These are phyloP conservation scores for Fonsecaea nubica DNA, from an alignment of 2,329 filamentous ascomycete species.

Conservation along the genomic window DNA sequence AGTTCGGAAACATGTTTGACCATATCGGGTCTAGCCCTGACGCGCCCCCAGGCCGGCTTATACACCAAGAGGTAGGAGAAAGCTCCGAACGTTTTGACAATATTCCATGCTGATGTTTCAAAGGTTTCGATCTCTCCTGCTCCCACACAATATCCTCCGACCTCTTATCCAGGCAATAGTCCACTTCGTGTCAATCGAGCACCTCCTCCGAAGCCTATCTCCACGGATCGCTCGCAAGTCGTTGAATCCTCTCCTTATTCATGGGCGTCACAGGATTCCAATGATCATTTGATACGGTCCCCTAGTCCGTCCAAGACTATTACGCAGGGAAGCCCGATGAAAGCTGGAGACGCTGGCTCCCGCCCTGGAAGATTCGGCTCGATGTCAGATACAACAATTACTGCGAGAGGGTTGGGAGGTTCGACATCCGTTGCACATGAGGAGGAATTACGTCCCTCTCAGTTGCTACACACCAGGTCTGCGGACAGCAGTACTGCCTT, in stretches of 20 bases:
- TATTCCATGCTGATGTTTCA: conserved; percentile 30
- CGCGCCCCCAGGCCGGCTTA: conserved; percentile 32
- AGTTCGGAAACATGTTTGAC: conserved; percentile 62
- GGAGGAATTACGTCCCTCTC: conserved; percentile 16
- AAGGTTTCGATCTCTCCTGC: conserved; percentile 26
- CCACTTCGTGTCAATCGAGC: conserved; percentile 24
- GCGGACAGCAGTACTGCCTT: conserved; percentile 26
- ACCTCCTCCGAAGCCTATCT: conserved; percentile 51
- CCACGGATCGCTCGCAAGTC: conserved; percentile 51
- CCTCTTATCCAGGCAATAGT: conserved; percentile 24
- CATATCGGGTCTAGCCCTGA: conserved; percentile 48
- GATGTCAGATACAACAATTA: conserved; percentile 36
- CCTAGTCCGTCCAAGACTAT: conserved; percentile 46
- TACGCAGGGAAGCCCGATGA: conserved; percentile 37
- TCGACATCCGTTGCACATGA: conserved; percentile 18
- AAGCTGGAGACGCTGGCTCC: conserved; percentile 36
- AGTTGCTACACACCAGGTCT: conserved; percentile 17
- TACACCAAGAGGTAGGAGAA: conserved; percentile 38
- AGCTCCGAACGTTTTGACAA: conserved; percentile 23
- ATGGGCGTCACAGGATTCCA: conserved; percentile 59
- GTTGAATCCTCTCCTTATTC: conserved; percentile 59
- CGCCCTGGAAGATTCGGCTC: conserved; percentile 11
- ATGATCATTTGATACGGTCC: conserved; percentile 56
- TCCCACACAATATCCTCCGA: conserved; percentile 34
- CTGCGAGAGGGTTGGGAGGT: conserved; percentile 18